Evolutionary conservation across 2,329 filamentous ascomycete genomes (phyloP).

Genomic region (Botryosphaeria dothidea): DNA sequence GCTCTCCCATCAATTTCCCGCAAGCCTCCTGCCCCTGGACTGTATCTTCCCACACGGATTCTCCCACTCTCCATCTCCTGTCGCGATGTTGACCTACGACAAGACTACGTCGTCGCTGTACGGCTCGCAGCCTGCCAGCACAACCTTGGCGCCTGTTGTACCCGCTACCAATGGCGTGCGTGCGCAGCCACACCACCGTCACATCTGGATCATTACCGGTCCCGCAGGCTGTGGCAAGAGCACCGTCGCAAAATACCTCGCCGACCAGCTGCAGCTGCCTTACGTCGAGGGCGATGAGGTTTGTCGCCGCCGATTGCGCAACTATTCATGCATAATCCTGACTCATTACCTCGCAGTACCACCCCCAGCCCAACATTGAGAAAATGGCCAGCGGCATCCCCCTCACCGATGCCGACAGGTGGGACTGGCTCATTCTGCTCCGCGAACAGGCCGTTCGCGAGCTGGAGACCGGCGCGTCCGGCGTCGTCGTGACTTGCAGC

Average conservation of each 20-base stretch:
- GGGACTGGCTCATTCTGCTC: conserved; percentile 80
- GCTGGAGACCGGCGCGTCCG: conserved; percentile 37
- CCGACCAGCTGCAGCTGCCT: conserved; percentile 43
- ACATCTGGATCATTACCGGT: conserved; percentile 55
- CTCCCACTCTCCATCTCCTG: background rate
- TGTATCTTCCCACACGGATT: background rate
- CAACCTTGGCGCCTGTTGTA: conserved; percentile 11
- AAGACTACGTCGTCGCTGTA: conserved; percentile 13
- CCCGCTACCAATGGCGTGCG: conserved; percentile 9
- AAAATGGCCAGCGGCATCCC: conserved; percentile 88
- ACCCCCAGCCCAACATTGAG: conserved; percentile 57
- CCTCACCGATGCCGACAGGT: conserved; percentile 88
- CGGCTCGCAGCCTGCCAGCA: conserved; percentile 17
- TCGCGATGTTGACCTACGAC: conserved; percentile 24
- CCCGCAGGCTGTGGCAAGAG: conserved; percentile 58
- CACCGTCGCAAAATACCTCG: conserved; percentile 50
- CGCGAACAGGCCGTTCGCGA: conserved; percentile 46
- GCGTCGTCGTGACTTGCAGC: conserved; percentile 95
- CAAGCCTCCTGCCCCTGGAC: conserved; percentile 3
- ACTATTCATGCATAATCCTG: background rate
- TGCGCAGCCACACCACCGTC: conserved; percentile 40
- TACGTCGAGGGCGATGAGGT: conserved; percentile 57
- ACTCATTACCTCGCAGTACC: conserved; percentile 41
- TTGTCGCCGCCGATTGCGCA: conserved; percentile 25
- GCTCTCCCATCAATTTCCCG: background rate